A percentile compares a stretch with the other conserved stretches of the same genome.
Evolutionary conservation across 495 filamentous ascomycete species (phyloP).

Genomic region (Tirmania nivea): DNA sequence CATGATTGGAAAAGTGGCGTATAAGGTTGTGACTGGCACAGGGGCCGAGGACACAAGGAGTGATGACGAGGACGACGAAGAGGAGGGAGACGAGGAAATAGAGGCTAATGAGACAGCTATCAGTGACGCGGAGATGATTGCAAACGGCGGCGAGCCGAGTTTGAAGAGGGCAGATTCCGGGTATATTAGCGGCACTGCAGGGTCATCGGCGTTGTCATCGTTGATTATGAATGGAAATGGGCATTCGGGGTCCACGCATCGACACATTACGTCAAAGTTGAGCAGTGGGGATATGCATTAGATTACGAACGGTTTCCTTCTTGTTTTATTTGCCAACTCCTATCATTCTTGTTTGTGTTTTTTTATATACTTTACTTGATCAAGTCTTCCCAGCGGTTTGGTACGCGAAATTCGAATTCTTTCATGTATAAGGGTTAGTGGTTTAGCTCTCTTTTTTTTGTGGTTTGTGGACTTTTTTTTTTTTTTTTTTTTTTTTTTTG

Average conservation of each 20-base stretch:
- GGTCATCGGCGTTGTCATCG: not conserved
- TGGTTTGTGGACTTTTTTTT: no score
- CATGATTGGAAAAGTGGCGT: slow-evolving; percentile 65
- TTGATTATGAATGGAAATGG: not conserved
- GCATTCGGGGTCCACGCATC: slow-evolving; percentile 1
- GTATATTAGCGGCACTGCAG: not conserved
- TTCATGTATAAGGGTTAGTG: no score
- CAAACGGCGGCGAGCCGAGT: not conserved
- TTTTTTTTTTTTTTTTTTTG: no score
- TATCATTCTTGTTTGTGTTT: no score
- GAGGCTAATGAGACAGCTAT: not conserved
- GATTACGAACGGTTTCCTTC: not conserved
- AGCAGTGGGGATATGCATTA: not conserved
- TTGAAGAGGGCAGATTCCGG: not conserved
- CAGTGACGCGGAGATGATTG: not conserved
- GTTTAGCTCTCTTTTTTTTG: no score
- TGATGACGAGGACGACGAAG: slow-evolving; percentile 58
- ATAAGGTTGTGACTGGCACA: slow-evolving; percentile 50
- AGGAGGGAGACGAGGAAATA: slow-evolving; percentile 29
- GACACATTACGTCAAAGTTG: slow-evolving; percentile 6
- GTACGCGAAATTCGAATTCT: no score
- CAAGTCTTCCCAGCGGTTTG: no score
- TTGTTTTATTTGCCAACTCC: no score
- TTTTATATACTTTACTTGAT: no score
- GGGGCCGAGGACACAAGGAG: slow-evolving; percentile 69